These are phyloP conservation scores for Citrullus colocynthis DNA, from an alignment of 306 rosid genomes.

Conservation along the genomic window DNA sequence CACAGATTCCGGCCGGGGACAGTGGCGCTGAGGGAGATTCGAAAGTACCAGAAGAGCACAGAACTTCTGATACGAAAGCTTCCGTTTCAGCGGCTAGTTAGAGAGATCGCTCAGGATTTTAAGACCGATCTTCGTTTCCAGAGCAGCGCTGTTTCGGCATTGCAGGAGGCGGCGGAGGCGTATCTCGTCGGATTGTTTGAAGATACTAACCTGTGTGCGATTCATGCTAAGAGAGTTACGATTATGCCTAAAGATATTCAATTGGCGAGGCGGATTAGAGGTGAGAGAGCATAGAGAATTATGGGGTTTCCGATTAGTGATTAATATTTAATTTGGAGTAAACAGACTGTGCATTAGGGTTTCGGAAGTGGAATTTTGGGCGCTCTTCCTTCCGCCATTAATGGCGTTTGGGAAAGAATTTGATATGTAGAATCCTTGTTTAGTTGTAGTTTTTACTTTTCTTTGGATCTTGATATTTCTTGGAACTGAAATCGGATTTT, in stretches of 20 bases:
- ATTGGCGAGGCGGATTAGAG: not conserved
- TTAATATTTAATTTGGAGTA: not conserved
- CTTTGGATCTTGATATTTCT: too few species aligned
- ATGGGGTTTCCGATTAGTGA: not conserved
- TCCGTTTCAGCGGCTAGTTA: not conserved
- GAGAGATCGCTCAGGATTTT: conserved; percentile 6
- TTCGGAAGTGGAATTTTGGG: too few species aligned
- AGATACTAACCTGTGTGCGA: not conserved
- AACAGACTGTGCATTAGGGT: too few species aligned
- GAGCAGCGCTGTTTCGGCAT: not conserved
- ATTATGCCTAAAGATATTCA: conserved; percentile 3
- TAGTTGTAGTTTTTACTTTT: too few species aligned
- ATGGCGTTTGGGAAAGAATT: too few species aligned
- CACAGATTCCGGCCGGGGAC: conserved; percentile 1
- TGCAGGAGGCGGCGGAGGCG: conserved; percentile 7
- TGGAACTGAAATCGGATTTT: too few species aligned
- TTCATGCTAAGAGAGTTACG: conserved; percentile 1
- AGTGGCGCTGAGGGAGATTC: not conserved
- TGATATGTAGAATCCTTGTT: too few species aligned
- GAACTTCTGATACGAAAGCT: conserved; percentile 2
- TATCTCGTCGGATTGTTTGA: conserved; percentile 4
- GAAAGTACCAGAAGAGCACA: conserved; percentile 3
- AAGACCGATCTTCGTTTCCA: conserved; percentile 8
- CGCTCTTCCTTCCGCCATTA: too few species aligned
- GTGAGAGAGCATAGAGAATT: not conserved